Base-by-base conservation (phyloP, 2,329 filamentous ascomycete species). In the Zymoseptoria pseudotritici region DNA sequence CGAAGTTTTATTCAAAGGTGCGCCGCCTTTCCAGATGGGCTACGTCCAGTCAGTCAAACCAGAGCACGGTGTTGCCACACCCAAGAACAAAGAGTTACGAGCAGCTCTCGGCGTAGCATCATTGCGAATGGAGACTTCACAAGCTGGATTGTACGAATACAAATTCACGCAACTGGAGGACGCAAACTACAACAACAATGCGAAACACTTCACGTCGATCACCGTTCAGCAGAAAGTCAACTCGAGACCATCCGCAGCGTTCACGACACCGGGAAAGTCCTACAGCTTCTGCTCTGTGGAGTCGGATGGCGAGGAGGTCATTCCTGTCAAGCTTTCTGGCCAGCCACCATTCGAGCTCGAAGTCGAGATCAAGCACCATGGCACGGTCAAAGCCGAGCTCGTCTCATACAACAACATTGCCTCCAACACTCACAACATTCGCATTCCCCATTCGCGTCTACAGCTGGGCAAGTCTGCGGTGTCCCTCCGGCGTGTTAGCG, bases 241-340 rank as follows among this genome's bases (percentile, higher is more conserved):
- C 69, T 82, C 90, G 13, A 89, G 88, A 60, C 94, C 94, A 1
- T 85, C 86, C 2, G 94, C 92, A 3, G 81, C 83, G 4, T 99
- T 99, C 71, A 82, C 83, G 60, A 90, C 90, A 66, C 90, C 92
- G 2, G 92, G 92, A 17, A 94, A 94, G 74, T 92, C 90, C 0
- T 97, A 97, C 80, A 96, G 94, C 72, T 96, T 93, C 75, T 99
- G 94, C 77, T 88, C 91, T 73, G 86, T 91, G 54, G 90, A 96
- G 68, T 83, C 88, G 55, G 85, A 86, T 31, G 71, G 71, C 42
- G 90, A 95, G 69, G 92, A 99, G 70, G 86, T 84, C 50, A 96
- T 99, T 58, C 92, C 93, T 0, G 88, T 99, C 61, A 86, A 84
- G 2, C 81, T 99, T 19, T 88, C 88, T 61, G 94, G 94, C 49